A percentile compares a stretch with the other conserved stretches of the same genome.
Evolutionary conservation across 1,139 yeast species (phyloP).

Genomic region (Diutina ranongensis): DNA sequence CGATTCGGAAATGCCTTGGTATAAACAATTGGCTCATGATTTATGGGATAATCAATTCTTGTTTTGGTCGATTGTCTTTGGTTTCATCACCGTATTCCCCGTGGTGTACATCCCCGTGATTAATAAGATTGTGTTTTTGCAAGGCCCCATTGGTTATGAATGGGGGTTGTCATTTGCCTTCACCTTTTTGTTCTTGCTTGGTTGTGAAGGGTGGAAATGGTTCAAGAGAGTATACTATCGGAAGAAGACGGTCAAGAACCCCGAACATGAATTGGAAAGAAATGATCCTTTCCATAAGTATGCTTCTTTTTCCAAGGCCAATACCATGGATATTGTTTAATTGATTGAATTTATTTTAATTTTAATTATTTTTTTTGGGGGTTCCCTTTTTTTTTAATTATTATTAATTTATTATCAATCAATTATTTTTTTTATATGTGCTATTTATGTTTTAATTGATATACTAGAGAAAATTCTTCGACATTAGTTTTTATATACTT

Average conservation of each 20-base stretch:
- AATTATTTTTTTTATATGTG: too few relatives aligned
- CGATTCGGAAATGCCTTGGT: not conserved
- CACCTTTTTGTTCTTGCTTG: not conserved
- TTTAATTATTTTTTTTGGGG: not conserved
- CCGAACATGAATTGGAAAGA: not conserved
- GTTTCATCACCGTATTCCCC: slow-evolving; percentile 1
- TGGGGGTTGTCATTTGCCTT: slow-evolving; percentile 5
- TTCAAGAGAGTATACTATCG: slow-evolving; percentile 4
- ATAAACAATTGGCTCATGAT: not conserved
- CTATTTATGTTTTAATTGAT: too few relatives aligned
- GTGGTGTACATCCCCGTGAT: slow-evolving; percentile 4
- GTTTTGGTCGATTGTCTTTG: not conserved
- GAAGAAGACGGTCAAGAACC: not conserved
- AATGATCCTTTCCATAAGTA: slow-evolving; percentile 2
- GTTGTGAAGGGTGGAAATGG: slow-evolving; percentile 5
- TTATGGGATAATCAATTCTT: slow-evolving; percentile 4
- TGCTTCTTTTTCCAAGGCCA: not conserved
- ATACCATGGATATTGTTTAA: not conserved
- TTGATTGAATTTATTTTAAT: not conserved
- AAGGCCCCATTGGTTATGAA: slow-evolving; percentile 4
- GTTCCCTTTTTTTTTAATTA: not conserved
- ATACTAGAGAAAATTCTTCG: too few relatives aligned
- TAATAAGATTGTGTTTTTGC: slow-evolving; percentile 1
- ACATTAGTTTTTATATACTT: too few relatives aligned
- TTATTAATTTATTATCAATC: too few relatives aligned